Base-by-base conservation (phyloP, 768 basidiomycete species). In the Lactifluus pinguis region DNA sequence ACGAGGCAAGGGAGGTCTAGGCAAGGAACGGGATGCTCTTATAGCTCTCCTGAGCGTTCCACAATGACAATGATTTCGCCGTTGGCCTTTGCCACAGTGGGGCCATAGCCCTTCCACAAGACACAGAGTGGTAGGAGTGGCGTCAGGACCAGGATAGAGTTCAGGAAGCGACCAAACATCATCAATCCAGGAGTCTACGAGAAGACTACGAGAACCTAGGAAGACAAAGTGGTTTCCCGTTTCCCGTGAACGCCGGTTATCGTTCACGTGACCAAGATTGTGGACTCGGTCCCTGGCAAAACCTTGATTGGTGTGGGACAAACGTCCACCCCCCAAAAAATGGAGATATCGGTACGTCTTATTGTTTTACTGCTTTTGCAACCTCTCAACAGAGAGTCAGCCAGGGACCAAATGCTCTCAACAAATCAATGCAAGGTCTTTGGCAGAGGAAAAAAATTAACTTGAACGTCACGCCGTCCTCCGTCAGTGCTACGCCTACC, bases 391-490 rank as follows among this genome's bases (percentile, higher is more conserved):
- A 60, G 58, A 36, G 59, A 48, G 68, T 70, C 75, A 86, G 84
- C 73, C 69, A 89, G 87, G 84, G 81, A 56, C 79, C 86, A 60
- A 91, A 91, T 75, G 72, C 80, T 17, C 76, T 92, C 67, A 92
- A 92, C 72, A 77, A 79, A 58, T 87, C 87, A 25, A 87, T 89
- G 84, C 88, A 89, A 71, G 83, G 82, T 25, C 77, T 89, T 19
- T 92, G 89, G 89, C 87, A 90, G 57, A 76, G 84, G 44, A 79
- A 79, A n/a, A 85, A 79, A 69, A 53, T 92, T 13, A 91, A 92
- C 66, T 73, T 90, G 57, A 91, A 91, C 62, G 62, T 75, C 1
- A 11, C 60, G 1, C 55, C 69, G 8, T 29, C 67, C 19, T 52
- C 69, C 25, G 60, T 72, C 5, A 65, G 72, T 21, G 62, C 73